Evolutionary conservation across 305 asterid species (phyloP), one percentile per base, ranked within the genome.

Genomic region (Fraxinus sp.): DNA sequence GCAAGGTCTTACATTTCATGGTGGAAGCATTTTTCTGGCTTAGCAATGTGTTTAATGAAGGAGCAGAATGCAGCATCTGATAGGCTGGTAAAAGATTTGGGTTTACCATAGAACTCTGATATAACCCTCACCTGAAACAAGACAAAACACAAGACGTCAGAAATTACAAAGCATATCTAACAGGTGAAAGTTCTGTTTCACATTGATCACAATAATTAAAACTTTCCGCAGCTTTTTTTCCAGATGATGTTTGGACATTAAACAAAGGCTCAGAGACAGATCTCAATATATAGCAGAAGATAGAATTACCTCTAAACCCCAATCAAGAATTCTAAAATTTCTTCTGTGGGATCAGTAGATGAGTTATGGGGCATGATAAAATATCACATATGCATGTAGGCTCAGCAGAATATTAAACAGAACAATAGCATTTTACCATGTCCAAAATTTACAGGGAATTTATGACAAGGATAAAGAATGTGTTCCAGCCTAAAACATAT

Each of bases 51-150:
- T 36, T 88, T 86, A 59, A 88, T 55, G 18, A 88, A 85, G 10
- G 90, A 80, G 81, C 82, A 83, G 9, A 85, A 82, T 80, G 83
- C 88, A 30, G 86, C 89, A 26, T 89, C 88, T 11, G 85, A 73
- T 75, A 89, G 84, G 75, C 89, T 85, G 22, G 91, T 86, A 81
- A 82, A 89, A 43, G 91, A 89, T 82, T 89, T 89, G 10, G 90
- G 87, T 81, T 89, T 89, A 20, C 91, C 90, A 5, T 5, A 16
- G 20, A 52, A 52, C 20, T 52, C 62, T 52, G 62, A 14, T 52
- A 52, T 52, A 39, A 7, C 62, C 20, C 62, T 52, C 16, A n/a
- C 62, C 62, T 52, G 62, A 52, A 52, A 16, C 55, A n/a, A 52
- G 8, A 4, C 62, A 52, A 52, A 52, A 52, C 22, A 52, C 62